phyloP scores from a whole-genome alignment of 495 filamentous ascomycete species.

The Lasiosphaeris hirsuta region DNA sequence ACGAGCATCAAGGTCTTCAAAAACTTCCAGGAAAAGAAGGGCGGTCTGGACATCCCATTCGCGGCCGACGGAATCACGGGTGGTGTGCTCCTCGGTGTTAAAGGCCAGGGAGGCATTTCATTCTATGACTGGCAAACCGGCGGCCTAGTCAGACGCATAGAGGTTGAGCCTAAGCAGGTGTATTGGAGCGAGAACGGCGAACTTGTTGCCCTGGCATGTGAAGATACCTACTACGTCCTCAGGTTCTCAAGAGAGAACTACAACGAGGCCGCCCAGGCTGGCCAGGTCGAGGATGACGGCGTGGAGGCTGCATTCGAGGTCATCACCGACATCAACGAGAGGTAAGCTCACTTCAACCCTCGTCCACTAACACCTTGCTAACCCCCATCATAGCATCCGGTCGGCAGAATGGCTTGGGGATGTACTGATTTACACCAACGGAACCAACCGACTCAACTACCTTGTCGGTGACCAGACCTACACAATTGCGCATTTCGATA shows the following conservation, averaged over 20 bases:
- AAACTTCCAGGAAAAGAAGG: constrained; percentile 92
- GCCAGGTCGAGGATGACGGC: constrained; percentile 87
- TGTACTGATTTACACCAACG: constrained; percentile 98
- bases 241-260: constrained; percentile 88
- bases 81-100: constrained; percentile 90
- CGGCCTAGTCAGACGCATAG: constrained; percentile 85
- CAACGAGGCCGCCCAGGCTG: constrained; percentile 72
- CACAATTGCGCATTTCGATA: constrained; percentile 96
- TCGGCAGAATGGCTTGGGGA: constrained; percentile 99
- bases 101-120: constrained; percentile 89
- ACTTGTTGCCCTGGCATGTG: constrained; percentile 86
- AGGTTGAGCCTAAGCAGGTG: constrained; percentile 88
- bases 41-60: constrained; percentile 91
- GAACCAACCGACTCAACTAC: constrained; percentile 95
- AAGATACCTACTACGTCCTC: constrained; percentile 93
- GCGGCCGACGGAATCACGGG: constrained; percentile 88
- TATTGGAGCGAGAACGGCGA: constrained; percentile 98
- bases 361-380: constrained; percentile 12
- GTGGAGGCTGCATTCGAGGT: constrained; percentile 97
- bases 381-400: constrained; percentile 56
- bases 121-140: constrained; percentile 96
- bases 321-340: constrained; percentile 91
- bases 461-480: constrained; percentile 97
- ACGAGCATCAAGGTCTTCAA: constrained; percentile 95
- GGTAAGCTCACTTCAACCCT: constrained; percentile 37